Evolutionary conservation across 2,329 filamentous ascomycete genomes (phyloP).

Genomic region (Fusarium nanum): DNA sequence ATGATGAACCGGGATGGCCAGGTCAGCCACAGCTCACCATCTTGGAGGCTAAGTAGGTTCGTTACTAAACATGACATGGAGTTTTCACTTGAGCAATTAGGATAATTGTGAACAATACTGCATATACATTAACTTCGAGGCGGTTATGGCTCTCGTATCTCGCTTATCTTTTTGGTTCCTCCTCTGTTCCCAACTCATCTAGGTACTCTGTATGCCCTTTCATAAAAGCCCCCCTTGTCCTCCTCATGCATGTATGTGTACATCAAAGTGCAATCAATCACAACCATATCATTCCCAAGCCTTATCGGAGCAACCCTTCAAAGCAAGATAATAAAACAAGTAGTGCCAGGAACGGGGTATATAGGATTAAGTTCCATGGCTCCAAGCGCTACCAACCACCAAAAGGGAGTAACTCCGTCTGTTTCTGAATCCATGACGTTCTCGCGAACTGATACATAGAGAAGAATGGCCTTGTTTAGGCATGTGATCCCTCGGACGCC

Average conservation of each 20-base stretch:
- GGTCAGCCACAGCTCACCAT: slow-evolving; percentile 11
- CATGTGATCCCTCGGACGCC: slow-evolving; percentile 42
- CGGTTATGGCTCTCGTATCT: slow-evolving; percentile 24
- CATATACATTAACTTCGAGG: slow-evolving; percentile 34
- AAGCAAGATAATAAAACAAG: slow-evolving; percentile 37
- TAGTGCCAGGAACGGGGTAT: slow-evolving; percentile 46
- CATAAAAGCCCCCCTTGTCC: slow-evolving; percentile 8
- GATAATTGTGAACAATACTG: slow-evolving; percentile 8
- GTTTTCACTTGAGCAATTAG: slow-evolving; percentile 4
- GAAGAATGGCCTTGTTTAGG: slow-evolving; percentile 41
- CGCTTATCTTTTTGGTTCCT: slow-evolving; percentile 7
- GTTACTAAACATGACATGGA: slow-evolving; percentile 5
- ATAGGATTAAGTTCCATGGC: slow-evolving; percentile 47
- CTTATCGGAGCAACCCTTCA: slow-evolving; percentile 14
- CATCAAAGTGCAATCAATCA: slow-evolving; percentile 24
- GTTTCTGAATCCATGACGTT: slow-evolving; percentile 36
- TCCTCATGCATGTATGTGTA: slow-evolving; percentile 31
- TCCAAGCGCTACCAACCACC: slow-evolving; percentile 39
- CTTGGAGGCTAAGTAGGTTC: background rate
- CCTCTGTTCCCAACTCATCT: slow-evolving; percentile 2
- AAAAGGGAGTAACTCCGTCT: slow-evolving; percentile 41
- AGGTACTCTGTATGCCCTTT: background rate
- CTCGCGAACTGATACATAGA: slow-evolving; percentile 36
- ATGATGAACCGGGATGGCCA: slow-evolving; percentile 9
- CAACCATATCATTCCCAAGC: slow-evolving; percentile 31